A percentile compares a stretch with the other conserved stretches of the same genome.
These are phyloP conservation scores for Pneumocystis sp. DNA, from an alignment of 1,139 yeast species.

Conservation along the genomic window DNA sequence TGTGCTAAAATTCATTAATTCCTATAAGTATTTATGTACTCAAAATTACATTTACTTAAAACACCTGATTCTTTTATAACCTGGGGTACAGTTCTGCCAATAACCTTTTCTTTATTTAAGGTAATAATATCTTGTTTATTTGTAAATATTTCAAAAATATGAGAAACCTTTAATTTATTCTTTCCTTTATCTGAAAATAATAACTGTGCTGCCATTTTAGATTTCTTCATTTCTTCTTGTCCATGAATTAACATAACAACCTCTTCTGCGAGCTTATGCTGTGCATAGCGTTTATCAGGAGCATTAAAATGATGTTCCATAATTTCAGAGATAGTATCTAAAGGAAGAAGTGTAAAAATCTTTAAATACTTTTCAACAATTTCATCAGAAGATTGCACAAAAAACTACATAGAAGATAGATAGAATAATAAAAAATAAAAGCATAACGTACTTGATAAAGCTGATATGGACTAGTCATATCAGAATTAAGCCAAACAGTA, in stretches of 20 bases:
- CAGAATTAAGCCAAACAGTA: slow-evolving; percentile 72
- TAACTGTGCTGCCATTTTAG: slow-evolving; percentile 48
- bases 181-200: slow-evolving; percentile 47
- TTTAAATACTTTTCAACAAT: slow-evolving; percentile 56
- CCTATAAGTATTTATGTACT: not conserved
- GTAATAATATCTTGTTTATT: slow-evolving; percentile 44
- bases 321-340: slow-evolving; percentile 39
- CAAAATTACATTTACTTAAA: slow-evolving; percentile 20
- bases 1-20: not conserved
- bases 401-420: slow-evolving; percentile 27
- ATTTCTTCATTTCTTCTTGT: slow-evolving; percentile 51
- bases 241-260: slow-evolving; percentile 84
- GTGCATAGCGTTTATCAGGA: slow-evolving; percentile 58
- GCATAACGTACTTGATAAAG: slow-evolving; percentile 44
- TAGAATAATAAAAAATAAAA: not conserved
- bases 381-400: slow-evolving; percentile 65
- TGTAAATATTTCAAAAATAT: slow-evolving; percentile 43
- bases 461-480: slow-evolving; percentile 62
- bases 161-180: slow-evolving; percentile 32
- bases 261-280: slow-evolving; percentile 62
- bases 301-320: slow-evolving; percentile 38
- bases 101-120: slow-evolving; percentile 28
- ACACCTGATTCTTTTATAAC: slow-evolving; percentile 2
- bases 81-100: slow-evolving; percentile 24
- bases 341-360: slow-evolving; percentile 66